phyloP scores from a whole-genome alignment of 202 grass and related monocot genomes.

The Bolboschoenoplectus hybrid region DNA sequence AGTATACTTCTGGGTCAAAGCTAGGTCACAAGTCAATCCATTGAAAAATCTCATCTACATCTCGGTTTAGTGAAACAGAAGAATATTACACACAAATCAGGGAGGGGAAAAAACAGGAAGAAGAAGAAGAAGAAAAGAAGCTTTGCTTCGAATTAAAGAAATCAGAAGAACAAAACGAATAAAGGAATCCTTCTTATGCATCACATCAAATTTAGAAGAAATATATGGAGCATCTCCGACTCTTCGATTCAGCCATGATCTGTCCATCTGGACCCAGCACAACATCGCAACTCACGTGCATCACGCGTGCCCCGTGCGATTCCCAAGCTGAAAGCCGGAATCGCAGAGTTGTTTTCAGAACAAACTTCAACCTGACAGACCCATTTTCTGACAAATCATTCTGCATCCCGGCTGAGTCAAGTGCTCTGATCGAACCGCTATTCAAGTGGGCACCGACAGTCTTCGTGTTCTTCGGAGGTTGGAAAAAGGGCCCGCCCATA shows the following conservation, averaged over 20 bases:
- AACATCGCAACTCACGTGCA: constrained; percentile 77
- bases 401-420: constrained; percentile 43
- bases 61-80: neutral
- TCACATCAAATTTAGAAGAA: constrained; percentile 53
- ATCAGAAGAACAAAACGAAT: constrained; percentile 7
- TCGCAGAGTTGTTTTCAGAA: constrained; percentile 55
- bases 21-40: neutral
- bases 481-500: constrained; percentile 51
- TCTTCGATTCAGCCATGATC: constrained; percentile 47
- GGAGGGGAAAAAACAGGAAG: neutral
- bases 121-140: neutral
- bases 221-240: constrained; percentile 60
- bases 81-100: neutral
- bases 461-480: constrained; percentile 63
- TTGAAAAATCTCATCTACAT: neutral
- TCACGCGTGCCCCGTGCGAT: constrained; percentile 54
- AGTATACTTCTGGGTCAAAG: neutral
- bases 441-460: constrained; percentile 41
- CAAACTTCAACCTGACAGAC: constrained; percentile 51
- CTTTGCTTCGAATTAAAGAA: constrained; percentile 5
- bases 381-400: constrained; percentile 37
- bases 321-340: constrained; percentile 67
- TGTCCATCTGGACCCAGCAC: constrained; percentile 56
- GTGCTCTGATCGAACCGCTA: neutral
- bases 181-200: neutral